phyloP scores from a whole-genome alignment of 805 yeast species.

The Saccharomyces eubayanus region DNA sequence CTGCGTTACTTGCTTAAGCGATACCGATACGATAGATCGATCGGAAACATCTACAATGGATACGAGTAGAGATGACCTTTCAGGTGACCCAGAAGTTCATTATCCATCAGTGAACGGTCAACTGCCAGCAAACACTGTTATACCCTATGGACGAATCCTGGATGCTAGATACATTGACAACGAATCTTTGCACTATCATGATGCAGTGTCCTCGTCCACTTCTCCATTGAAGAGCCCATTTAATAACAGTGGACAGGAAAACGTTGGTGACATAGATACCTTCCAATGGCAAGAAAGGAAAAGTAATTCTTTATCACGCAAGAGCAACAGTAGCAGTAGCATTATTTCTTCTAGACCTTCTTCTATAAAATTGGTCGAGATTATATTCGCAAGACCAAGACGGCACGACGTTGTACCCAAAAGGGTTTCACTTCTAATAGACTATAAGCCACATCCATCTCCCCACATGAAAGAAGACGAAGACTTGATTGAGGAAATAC shows the following conservation, averaged over 20 bases:
- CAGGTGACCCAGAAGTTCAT: constrained; percentile 5
- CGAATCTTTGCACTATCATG: background rate
- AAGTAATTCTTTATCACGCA: background rate
- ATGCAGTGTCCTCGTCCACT: background rate
- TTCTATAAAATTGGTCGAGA: constrained; percentile 17
- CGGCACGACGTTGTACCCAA: constrained; percentile 33
- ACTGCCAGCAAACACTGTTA: constrained; percentile 29
- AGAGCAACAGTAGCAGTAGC: background rate
- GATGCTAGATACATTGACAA: constrained; percentile 20
- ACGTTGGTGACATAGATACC: background rate
- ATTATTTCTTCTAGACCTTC: background rate
- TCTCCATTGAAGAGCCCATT: constrained; percentile 5
- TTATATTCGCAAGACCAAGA: constrained; percentile 33
- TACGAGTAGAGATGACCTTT: background rate
- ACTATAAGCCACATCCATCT: constrained; percentile 7
- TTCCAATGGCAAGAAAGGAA: background rate
- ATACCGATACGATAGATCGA: constrained; percentile 5
- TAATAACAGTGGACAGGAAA: background rate
- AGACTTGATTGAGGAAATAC: constrained; percentile 29
- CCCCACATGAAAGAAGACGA: constrained; percentile 2
- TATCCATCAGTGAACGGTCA: constrained; percentile 25
- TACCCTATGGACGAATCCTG: constrained; percentile 29
- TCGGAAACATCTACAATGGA: background rate
- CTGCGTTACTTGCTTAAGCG: constrained; percentile 32
- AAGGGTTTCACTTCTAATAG: constrained; percentile 26